Base-by-base conservation (phyloP, 768 basidiomycete genomes). In the Boletus tylopilopsis region DNA sequence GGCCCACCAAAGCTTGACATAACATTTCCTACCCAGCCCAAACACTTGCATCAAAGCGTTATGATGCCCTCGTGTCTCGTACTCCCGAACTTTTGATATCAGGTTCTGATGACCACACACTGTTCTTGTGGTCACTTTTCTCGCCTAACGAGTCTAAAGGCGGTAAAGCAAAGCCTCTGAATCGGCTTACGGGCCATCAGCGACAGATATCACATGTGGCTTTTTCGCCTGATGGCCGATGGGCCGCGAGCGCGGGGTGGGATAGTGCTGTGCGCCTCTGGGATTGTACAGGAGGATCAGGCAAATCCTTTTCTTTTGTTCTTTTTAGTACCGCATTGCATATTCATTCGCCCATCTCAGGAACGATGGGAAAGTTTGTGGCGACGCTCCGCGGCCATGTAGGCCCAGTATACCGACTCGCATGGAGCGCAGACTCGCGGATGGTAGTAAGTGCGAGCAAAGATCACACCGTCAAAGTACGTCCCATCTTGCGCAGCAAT, bases 71-170 rank as follows among this genome's bases (percentile, higher is more conserved):
- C 49, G 76, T 87, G 18, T 71, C 77, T 25, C 76, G 64, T 13
- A 71, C 68, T 1, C 85, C 91, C 11, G 94, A 97, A 67, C 75
- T 91, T 5, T 74, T 95, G 56, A 95, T 97, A 66, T 92, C 94
- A 6, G 94, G 94, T 19, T 97, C 94, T 4, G 94, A 99, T 66
- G 95, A 99, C 67, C 95, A 97, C 68, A 99, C 95, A 0, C 82
- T 97, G 42, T 97, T 94, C 79, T 79, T 99, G 12, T 97, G 94
- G 95, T 87, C 91, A 27, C 73, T 85, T 35, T 88, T 92, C 74
- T 73, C 75, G 11, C 58, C 72, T n/a, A n/a, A n/a, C 38, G 55
- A 59, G 27, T 46, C 66, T 9, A 61, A 37, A 32, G 69, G 69
- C 18, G 73, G 76, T 10, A 81, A 79, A 61, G 76, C 78, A 32